A percentile compares a stretch with the other conserved stretches of the same genome.
Evolutionary conservation across 371 early-diverging fungal genomes (phyloP).

Genomic region (Circinella minor): DNA sequence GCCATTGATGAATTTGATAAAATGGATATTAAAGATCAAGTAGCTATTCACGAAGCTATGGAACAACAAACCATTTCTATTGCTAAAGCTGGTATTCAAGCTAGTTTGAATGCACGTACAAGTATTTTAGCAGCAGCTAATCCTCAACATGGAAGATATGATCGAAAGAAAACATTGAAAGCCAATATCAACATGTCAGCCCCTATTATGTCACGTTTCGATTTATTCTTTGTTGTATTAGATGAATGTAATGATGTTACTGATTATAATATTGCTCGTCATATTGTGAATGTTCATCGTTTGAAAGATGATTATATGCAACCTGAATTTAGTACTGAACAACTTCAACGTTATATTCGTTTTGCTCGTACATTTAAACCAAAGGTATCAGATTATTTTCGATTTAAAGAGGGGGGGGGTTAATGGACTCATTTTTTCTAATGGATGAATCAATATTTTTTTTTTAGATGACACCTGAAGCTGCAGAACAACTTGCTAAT

Average conservation of each 20-base stretch:
- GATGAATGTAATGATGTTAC: constrained; percentile 94
- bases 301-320: constrained; percentile 70
- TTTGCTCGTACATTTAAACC: constrained; percentile 92
- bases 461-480: constrained; percentile 75
- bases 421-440: not conserved
- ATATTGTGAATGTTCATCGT: constrained; percentile 94
- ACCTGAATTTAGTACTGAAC: constrained; percentile 77
- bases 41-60: constrained; percentile 99
- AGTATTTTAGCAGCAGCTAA: constrained; percentile 99
- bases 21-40: constrained; percentile 98
- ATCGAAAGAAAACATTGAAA: constrained; percentile 91
- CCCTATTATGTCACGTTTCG: constrained; percentile 99
- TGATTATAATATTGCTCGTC: constrained; percentile 94
- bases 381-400: constrained; percentile 40
- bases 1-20: constrained; percentile 99
- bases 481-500: constrained; percentile 78
- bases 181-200: constrained; percentile 98
- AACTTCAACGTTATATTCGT: constrained; percentile 86
- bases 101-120: constrained; percentile 98
- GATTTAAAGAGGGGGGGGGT: not conserved
- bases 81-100: constrained; percentile 99
- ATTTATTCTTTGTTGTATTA: constrained; percentile 98
- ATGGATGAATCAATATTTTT: not conserved
- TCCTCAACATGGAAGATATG: constrained; percentile 97
- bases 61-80: constrained; percentile 99